Evolutionary conservation across 208 protist species (phyloP).

Genomic region (Trypanosoma boissoni): DNA sequence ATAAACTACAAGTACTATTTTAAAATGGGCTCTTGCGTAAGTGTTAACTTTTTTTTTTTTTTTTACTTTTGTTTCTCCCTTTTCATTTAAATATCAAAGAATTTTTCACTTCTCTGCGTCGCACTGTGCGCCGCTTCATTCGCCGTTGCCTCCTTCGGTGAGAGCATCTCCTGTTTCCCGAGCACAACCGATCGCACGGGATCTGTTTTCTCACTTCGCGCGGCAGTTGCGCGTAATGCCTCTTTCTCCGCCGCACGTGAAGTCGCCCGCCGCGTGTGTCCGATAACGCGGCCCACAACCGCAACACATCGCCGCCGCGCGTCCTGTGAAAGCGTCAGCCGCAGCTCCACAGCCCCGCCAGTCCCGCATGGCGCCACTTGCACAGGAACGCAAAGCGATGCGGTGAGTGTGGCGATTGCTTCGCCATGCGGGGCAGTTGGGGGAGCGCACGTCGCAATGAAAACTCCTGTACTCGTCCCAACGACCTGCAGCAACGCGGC

Average conservation of each 20-base stretch:
- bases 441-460: neutral
- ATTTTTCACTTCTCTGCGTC: neutral
- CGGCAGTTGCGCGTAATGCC: slow-evolving; percentile 18
- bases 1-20: neutral
- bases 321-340: slow-evolving; percentile 31
- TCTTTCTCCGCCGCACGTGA: too few species aligned
- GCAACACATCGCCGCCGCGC: slow-evolving; percentile 41
- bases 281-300: slow-evolving; percentile 51
- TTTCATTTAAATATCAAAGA: slow-evolving; percentile 7
- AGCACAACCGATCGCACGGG: too few species aligned
- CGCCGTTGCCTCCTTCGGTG: too few species aligned
- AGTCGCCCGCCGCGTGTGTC: too few species aligned
- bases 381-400: neutral
- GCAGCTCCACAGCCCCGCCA: slow-evolving; percentile 25
- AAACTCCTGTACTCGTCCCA: neutral
- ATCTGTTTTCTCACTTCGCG: too few species aligned
- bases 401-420: neutral
- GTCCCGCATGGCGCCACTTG: slow-evolving; percentile 1
- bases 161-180: too few species aligned
- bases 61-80: neutral
- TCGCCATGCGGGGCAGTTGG: neutral
- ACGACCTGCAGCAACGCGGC: neutral
- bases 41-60: neutral
- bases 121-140: neutral
- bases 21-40: neutral